These are phyloP conservation scores for Colletotrichum sp. DNA, from an alignment of 2,329 filamentous ascomycete genomes.

Conservation along the genomic window DNA sequence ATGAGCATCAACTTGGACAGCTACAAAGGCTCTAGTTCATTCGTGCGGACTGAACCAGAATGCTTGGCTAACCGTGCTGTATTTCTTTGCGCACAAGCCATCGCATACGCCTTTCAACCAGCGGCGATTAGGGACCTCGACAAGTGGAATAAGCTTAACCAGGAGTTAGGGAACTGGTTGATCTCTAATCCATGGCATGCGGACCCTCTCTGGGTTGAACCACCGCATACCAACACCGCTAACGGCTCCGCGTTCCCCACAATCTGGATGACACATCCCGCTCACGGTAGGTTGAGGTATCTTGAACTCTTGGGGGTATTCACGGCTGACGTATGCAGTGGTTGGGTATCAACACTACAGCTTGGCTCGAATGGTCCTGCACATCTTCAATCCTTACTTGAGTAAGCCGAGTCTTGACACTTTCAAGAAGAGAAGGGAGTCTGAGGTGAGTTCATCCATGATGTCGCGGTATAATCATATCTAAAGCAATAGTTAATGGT, in stretches of 20 bases:
- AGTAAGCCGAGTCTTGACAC: slow-evolving; percentile 28
- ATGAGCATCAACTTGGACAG: slow-evolving; percentile 39
- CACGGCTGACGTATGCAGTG: slow-evolving; percentile 16
- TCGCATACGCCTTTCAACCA: slow-evolving; percentile 36
- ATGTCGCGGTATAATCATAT: too few relatives aligned
- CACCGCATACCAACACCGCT: background rate
- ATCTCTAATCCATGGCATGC: slow-evolving; percentile 22
- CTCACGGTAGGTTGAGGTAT: background rate
- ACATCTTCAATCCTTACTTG: slow-evolving; percentile 40
- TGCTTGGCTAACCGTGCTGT: slow-evolving; percentile 31
- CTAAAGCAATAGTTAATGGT: background rate
- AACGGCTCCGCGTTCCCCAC: slow-evolving; percentile 16
- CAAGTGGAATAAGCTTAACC: slow-evolving; percentile 24
- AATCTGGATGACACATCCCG: slow-evolving; percentile 15
- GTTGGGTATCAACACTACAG: slow-evolving; percentile 45
- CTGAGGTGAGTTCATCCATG: slow-evolving; percentile 15
- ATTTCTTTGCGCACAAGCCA: slow-evolving; percentile 31
- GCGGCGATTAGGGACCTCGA: slow-evolving; percentile 27
- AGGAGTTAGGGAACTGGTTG: slow-evolving; percentile 28
- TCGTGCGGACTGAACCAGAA: slow-evolving; percentile 27
- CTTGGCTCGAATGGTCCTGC: slow-evolving; percentile 40
- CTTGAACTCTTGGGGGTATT: rapidly evolving
- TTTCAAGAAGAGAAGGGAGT: slow-evolving; percentile 21
- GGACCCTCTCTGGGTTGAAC: slow-evolving; percentile 7
- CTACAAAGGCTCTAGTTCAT: slow-evolving; percentile 31